Percentiles rank a stretch among this genome's conserved stretches.
Conservation (phyloP, 1,284 basidiomycete genomes). For the Caloboletus firmus region DNA sequence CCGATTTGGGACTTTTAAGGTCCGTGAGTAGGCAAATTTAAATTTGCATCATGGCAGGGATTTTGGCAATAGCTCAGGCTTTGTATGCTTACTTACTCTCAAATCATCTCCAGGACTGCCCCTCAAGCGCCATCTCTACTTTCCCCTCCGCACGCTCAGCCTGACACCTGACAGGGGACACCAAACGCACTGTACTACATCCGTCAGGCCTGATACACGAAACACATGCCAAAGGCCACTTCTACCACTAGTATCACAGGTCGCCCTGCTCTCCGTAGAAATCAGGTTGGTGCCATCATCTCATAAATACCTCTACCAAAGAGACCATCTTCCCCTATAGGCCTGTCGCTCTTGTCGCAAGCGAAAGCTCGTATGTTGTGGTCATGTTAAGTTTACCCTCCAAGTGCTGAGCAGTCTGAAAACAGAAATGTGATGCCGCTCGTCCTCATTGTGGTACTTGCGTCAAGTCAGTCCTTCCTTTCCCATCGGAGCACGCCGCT, state of each 20-base stretch:
- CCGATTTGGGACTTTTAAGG: constrained; percentile 21
- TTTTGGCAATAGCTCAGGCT: background rate
- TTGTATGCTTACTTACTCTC: background rate
- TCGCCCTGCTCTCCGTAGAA: constrained; percentile 71
- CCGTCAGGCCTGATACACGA: background rate
- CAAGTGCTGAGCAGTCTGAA: constrained; percentile 12
- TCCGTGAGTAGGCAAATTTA: constrained; percentile 28
- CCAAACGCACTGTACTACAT: background rate
- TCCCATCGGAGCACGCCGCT: background rate
- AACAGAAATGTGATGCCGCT: constrained; percentile 79
- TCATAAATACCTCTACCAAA: constrained; percentile 3
- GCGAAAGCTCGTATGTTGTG: constrained; percentile 65
- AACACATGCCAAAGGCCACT: constrained; percentile 63
- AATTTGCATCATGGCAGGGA: constrained; percentile 14
- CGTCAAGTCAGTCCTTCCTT: constrained; percentile 57
- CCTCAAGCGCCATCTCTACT: background rate
- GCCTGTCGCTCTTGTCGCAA: constrained; percentile 79
- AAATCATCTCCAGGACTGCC: background rate
- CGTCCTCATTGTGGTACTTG: constrained; percentile 81
- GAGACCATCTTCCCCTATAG: constrained; percentile 37
- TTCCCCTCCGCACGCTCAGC: background rate
- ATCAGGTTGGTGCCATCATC: constrained; percentile 53
- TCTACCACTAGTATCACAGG: constrained; percentile 33
- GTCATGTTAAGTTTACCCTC: background rate
- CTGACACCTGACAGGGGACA: constrained; percentile 3